Percentiles rank a stretch among this genome's conserved stretches.
Evolutionary conservation across 208 protist species (phyloP).

Genomic region (Trypanosoma rangeli): DNA sequence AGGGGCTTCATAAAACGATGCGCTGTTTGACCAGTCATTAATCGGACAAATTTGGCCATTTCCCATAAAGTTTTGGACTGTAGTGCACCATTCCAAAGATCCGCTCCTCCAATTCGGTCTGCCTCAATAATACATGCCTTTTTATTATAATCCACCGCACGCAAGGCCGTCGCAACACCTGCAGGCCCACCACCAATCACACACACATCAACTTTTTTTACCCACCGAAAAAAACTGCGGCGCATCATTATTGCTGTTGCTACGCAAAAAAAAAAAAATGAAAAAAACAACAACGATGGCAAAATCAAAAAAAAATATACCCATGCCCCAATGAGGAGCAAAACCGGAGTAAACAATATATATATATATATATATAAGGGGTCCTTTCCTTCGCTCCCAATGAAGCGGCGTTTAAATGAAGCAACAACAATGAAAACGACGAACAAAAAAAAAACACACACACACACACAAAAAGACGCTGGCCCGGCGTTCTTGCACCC

Average conservation of each 20-base stretch:
- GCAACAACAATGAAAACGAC: no score
- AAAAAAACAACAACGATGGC: not conserved
- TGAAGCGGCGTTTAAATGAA: no score
- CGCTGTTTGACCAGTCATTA: slow-evolving; percentile 47
- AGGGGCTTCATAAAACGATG: slow-evolving; percentile 56
- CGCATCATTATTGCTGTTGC: slow-evolving; percentile 36
- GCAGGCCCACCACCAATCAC: slow-evolving; percentile 86
- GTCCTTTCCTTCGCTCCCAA: no score
- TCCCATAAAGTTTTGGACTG: slow-evolving; percentile 92
- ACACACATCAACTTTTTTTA: slow-evolving; percentile 81
- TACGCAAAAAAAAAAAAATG: not conserved
- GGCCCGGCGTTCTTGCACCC: no score
- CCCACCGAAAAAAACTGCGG: slow-evolving; percentile 4
- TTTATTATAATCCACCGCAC: slow-evolving; percentile 75
- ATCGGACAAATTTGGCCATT: slow-evolving; percentile 82
- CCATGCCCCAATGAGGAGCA: no score
- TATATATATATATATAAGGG: no score
- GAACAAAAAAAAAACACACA: no score
- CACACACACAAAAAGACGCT: no score
- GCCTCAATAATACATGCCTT: slow-evolving; percentile 82
- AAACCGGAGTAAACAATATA: no score
- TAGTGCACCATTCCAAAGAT: slow-evolving; percentile 90
- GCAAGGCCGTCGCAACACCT: slow-evolving; percentile 77
- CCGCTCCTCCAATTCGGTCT: slow-evolving; percentile 76
- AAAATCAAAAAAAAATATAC: slow-evolving; percentile 11